Evolutionary conservation across 2,329 filamentous ascomycete species (phyloP), one percentile per base, ranked within the genome.

Genomic region (Microcera coccophila): DNA sequence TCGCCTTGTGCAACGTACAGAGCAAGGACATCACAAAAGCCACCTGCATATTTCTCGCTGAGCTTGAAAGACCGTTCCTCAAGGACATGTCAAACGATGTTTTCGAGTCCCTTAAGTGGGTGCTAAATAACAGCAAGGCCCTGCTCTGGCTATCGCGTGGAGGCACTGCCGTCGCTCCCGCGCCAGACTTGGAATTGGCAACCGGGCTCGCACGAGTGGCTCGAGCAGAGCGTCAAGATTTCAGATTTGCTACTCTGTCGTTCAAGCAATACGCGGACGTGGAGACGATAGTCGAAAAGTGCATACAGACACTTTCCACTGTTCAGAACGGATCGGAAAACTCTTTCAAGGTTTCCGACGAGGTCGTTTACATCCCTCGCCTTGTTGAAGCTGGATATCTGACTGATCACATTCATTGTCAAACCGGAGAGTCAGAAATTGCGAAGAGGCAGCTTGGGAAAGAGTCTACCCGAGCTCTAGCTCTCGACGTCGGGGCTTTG

Each of bases 221-320:
- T 8, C 31, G 31, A 10, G 10, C 36, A 44, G 8, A 35, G 31
- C 11, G 24, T 38, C 10, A 45, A 39, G 22, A 44, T 41, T 4
- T 49, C 44, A 32, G 24, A 32, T 14, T 62, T 5, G 55, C 59
- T 17, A 60, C 53, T 2, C 45, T 62, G n/a, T 47, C 48, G 5
- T 62, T 53, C 28, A 36, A 10, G 8, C 9, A 10, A 16, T 9
- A 33, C 7, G 31, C 10, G 15, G 10, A 10, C 7, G 9, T 8
- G 10, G 15, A 10, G 8, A 16, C 15, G 9, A 16, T 33, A 8
- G 31, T 33, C 10, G 31, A 33, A 33, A 33, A 33, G 31, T 16
- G 9, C 9, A 33, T 33, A 9, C 24, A 28, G 15, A 16, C 7
- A 9, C 7, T 33, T 15, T 8, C 8, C 31, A 8, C 31, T 16